These are phyloP conservation scores for Williopsis jadinii DNA, from an alignment of 1,139 yeast genomes.

Conservation along the genomic window DNA sequence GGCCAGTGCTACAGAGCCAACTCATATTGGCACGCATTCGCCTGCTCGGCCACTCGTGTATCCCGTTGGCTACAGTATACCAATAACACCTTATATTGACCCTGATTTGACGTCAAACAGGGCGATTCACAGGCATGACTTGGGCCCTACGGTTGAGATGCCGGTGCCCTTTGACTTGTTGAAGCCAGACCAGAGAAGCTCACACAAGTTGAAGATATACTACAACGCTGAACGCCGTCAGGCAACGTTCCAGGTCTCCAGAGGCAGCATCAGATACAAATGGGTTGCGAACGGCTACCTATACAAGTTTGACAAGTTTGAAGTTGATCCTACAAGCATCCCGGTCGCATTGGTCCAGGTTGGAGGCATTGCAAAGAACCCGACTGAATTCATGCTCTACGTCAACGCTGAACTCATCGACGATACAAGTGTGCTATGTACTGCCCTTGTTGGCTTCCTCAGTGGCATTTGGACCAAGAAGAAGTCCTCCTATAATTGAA, in stretches of 20 bases:
- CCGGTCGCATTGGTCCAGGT: slow-evolving; percentile 11
- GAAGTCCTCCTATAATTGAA: neutral
- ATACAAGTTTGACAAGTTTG: slow-evolving; percentile 6
- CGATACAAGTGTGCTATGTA: slow-evolving; percentile 7
- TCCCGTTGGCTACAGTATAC: neutral
- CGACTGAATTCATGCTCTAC: slow-evolving; percentile 5
- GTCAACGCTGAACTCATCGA: slow-evolving; percentile 12
- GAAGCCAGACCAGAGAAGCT: slow-evolving; percentile 4
- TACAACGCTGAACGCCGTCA: neutral
- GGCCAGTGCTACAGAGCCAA: no score
- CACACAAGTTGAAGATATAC: slow-evolving; percentile 4
- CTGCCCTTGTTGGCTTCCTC: slow-evolving; percentile 12
- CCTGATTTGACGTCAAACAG: slow-evolving; percentile 9
- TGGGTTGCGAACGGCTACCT: slow-evolving; percentile 19
- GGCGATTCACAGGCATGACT: slow-evolving; percentile 1
- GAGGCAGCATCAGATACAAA: slow-evolving; percentile 5
- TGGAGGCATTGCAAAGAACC: slow-evolving; percentile 1
- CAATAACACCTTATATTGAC: slow-evolving; percentile 9
- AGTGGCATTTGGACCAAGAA: neutral
- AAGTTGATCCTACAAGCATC: slow-evolving; percentile 7
- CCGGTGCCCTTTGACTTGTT: slow-evolving; percentile 1
- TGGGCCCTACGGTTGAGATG: slow-evolving; percentile 6
- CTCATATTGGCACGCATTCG: no score
- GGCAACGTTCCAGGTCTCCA: slow-evolving; percentile 6
- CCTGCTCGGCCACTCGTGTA: neutral